phyloP scores from a whole-genome alignment of 106 monocot species.

The Ottelia alismoides region DNA sequence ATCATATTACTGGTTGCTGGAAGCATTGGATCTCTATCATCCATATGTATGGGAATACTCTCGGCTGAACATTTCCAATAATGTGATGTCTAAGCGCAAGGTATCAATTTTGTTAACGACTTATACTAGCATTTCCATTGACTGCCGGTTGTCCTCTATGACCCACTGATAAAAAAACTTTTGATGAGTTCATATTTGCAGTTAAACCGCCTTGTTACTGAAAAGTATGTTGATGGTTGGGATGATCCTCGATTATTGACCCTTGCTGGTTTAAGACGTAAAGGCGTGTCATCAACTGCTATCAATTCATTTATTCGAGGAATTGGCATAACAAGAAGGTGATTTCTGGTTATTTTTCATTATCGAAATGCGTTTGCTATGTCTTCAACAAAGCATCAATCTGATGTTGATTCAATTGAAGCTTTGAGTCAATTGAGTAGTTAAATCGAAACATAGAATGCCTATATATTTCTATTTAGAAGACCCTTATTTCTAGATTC shows the following conservation, averaged over 20 bases:
- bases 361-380: background rate
- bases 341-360: background rate
- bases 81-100: constrained; percentile 97
- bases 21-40: constrained; percentile 69
- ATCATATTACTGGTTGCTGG: constrained; percentile 92
- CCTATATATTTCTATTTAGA: too few relatives aligned
- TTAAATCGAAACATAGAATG: too few relatives aligned
- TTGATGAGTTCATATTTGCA: too few relatives aligned
- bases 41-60: constrained; percentile 99
- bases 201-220: constrained; percentile 79
- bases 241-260: constrained; percentile 96
- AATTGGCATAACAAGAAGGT: constrained; percentile 99
- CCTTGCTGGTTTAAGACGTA: constrained; percentile 77
- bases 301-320: constrained; percentile 91
- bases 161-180: too few relatives aligned
- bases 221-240: constrained; percentile 93
- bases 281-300: constrained; percentile 85
- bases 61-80: constrained; percentile 86
- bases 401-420: too few relatives aligned
- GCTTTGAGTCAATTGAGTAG: too few relatives aligned
- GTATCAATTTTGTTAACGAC: constrained; percentile 30
- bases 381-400: too few relatives aligned
- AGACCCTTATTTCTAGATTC: too few relatives aligned
- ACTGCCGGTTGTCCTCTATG: too few relatives aligned
- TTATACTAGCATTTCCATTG: too few relatives aligned